Percentiles rank a stretch among this genome's conserved stretches.
Conservation (phyloP, 106 monocot species). For the Apostasia ramifera region DNA sequence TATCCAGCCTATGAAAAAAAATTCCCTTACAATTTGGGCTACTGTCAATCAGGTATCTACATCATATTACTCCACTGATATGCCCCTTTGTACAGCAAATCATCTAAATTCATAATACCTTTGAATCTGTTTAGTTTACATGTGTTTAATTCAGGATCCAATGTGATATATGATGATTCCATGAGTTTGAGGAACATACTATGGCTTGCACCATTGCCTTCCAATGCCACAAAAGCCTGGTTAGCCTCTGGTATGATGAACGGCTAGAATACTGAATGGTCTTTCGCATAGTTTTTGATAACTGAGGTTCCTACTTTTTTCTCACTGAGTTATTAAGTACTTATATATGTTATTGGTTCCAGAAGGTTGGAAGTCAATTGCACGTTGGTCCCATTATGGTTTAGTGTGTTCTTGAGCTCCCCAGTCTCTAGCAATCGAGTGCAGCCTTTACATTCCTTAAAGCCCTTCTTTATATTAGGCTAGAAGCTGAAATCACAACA, state of each 20-base stretch:
- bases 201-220: slow-evolving; percentile 90
- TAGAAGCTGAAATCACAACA: no score
- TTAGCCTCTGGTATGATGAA: slow-evolving; percentile 61
- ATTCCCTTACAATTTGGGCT: slow-evolving; percentile 79
- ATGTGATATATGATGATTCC: slow-evolving; percentile 72
- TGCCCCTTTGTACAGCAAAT: not conserved
- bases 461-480: no score
- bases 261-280: not conserved
- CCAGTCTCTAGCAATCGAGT: no score
- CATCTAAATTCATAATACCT: not conserved
- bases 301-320: not conserved
- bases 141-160: slow-evolving; percentile 49
- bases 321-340: no score
- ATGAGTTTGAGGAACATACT: slow-evolving; percentile 91
- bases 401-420: no score
- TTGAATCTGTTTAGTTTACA: not conserved
- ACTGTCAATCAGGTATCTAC: slow-evolving; percentile 65
- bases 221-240: slow-evolving; percentile 62
- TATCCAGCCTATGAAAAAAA: slow-evolving; percentile 81
- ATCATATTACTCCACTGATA: no score
- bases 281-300: not conserved
- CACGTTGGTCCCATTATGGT: no score
- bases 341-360: no score
- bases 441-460: no score
- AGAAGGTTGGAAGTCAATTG: no score